Base-by-base conservation (phyloP, 2,329 filamentous ascomycete genomes). In the Metarhizium guizhouense region DNA sequence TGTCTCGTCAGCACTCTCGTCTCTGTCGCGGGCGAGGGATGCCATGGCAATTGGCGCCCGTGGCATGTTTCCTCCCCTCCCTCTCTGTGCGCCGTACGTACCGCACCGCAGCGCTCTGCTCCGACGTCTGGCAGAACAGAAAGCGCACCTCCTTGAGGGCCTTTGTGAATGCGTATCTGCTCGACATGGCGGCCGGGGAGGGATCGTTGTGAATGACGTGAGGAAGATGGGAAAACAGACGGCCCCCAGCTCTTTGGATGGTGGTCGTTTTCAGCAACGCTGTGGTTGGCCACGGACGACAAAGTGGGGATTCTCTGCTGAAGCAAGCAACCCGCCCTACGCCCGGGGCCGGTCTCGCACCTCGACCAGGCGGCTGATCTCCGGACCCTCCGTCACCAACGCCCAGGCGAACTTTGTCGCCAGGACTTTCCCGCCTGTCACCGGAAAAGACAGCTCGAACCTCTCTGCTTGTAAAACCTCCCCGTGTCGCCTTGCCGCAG, bases 81-180 rank as follows among this genome's bases (percentile, higher is more conserved):
- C 25, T 25, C 25, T 25, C 25, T 25, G 25, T 25, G 25, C 25
- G 25, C 25, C 25, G 3, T 25, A 74, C 80, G 68, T 78, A 95
- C 94, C 94, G 86, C 61, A 89, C 87, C 60, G 90, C 86, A 67
- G 90, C 88, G 79, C 93, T 96, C 70, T 90, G 86, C 71, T 95
- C 88, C 62, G 88, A 89, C 54, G 90, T 92, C 76, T 97, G 93
- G 80, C 94, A 97, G 78, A 97, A 93, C 67, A 95, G 82, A 77
- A 99, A 99, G 71, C 94, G 88, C 71, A 99, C 82, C 81, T 99
- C 94, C 81, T 91, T 95, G 72, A 99, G 81, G 63, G 84, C 78
- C 73, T 90, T 87, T 64, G 84, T 82, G 76, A 99, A 99, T 65
- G 85, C 90, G 78, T 96, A 96, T 81, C 94, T 95, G 75, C 82